Conservation (phyloP, 441 rosid species). For the Geranium incanum region DNA sequence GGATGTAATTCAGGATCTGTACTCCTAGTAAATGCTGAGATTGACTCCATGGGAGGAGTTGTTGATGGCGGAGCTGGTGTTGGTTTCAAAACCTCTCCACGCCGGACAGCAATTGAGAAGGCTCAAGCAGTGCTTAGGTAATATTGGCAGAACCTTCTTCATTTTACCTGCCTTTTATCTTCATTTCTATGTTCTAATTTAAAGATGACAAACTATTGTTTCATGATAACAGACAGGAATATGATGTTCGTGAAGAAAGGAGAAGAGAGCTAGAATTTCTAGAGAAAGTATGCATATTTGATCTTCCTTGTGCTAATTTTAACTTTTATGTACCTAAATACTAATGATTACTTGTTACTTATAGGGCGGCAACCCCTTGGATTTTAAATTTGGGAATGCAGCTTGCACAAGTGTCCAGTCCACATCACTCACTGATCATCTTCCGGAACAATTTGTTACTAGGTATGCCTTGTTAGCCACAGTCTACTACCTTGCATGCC, state of each 20-base stretch:
- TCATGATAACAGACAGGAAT: slow-evolving; percentile 71
- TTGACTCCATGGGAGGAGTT: slow-evolving; percentile 99
- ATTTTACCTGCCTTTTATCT: neutral
- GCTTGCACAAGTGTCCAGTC: slow-evolving; percentile 90
- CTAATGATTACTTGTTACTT: slow-evolving; percentile 21
- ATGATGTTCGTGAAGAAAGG: slow-evolving; percentile 95
- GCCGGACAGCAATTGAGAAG: slow-evolving; percentile 81
- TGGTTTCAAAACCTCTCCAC: slow-evolving; percentile 87
- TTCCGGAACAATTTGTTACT: slow-evolving; percentile 67
- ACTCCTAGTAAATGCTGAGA: slow-evolving; percentile 89
- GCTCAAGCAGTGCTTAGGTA: slow-evolving; percentile 97
- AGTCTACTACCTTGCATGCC: slow-evolving; percentile 16
- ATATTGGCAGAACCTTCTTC: slow-evolving; percentile 16
- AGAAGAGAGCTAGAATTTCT: slow-evolving; percentile 93
- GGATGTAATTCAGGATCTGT: slow-evolving; percentile 58
- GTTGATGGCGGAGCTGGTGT: slow-evolving; percentile 86
- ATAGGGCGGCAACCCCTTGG: slow-evolving; percentile 99
- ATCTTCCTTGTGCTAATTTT: slow-evolving; percentile 22
- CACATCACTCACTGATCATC: slow-evolving; percentile 80
- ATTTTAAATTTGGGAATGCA: slow-evolving; percentile 72
- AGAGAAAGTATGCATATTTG: slow-evolving; percentile 68
- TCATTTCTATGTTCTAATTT: slow-evolving; percentile 16
- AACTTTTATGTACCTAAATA: neutral
- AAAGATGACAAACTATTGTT: slow-evolving; percentile 9
- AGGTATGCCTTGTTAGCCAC: slow-evolving; percentile 53